Conservation (phyloP, 257 asterid genomes). For the Przewalskia tangutica region DNA sequence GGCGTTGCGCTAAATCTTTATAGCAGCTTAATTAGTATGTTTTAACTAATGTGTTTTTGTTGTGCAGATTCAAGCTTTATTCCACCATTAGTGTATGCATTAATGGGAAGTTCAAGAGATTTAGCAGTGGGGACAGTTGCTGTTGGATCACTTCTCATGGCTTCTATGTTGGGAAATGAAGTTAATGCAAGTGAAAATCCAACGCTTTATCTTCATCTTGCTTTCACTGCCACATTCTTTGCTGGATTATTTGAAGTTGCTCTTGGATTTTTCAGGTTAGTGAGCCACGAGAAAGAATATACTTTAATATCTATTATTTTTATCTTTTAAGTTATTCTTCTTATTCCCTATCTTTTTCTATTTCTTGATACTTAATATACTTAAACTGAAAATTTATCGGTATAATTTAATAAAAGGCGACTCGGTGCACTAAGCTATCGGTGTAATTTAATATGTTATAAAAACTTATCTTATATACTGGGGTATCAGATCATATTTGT, state of each 20-base stretch:
- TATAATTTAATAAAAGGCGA: background rate
- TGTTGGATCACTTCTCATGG: slow-evolving; percentile 68
- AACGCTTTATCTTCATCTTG: slow-evolving; percentile 61
- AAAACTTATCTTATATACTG: too few relatives aligned
- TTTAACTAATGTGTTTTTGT: background rate
- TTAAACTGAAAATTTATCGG: too few relatives aligned
- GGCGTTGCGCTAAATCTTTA: too few relatives aligned
- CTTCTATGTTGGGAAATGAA: slow-evolving; percentile 54
- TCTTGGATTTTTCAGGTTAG: slow-evolving; percentile 47
- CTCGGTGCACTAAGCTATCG: too few relatives aligned
- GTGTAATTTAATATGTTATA: background rate
- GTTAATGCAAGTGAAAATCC: slow-evolving; percentile 47
- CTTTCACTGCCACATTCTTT: slow-evolving; percentile 74
- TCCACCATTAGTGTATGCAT: slow-evolving; percentile 71
- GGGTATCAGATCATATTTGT: too few relatives aligned
- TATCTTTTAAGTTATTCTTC: too few relatives aligned
- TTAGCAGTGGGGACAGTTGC: slow-evolving; percentile 94
- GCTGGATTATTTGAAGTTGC: slow-evolving; percentile 65
- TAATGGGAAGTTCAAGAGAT: slow-evolving; percentile 91
- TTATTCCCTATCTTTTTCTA: too few relatives aligned
- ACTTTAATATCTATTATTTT: too few relatives aligned
- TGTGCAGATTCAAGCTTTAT: slow-evolving; percentile 77
- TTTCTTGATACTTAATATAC: too few relatives aligned
- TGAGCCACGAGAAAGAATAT: too few relatives aligned
- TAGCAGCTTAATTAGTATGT: background rate